Base-by-base conservation (phyloP, 495 filamentous ascomycete genomes). In the Aspergillus affinis region DNA sequence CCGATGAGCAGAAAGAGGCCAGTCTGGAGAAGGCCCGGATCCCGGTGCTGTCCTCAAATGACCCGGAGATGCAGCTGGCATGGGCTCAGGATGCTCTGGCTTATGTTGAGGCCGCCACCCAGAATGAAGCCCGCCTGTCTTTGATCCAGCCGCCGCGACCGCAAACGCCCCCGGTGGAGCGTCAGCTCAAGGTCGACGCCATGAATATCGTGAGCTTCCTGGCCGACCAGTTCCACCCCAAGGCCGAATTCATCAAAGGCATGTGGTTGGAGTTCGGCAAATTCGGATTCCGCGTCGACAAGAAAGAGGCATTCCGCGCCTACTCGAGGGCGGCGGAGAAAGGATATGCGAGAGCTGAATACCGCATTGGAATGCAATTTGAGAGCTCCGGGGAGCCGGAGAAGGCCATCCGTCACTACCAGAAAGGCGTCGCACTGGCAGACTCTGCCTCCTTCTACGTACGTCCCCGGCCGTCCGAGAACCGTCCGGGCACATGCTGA, bases 241-340 rank as follows among this genome's bases (percentile, higher is more conserved):
- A 93, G 68, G 94, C 95, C 6, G 88, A 92, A 63, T 98, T 97
- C 69, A 91, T 98, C 79, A 87, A 86, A 71, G 91, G 90, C 56
- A 97, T 94, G 83, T 98, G 94, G 95, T 81, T 96, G 32, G 94
- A 98, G 72, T 98, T 98, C 77, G 94, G 94, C 59, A 97, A 97
- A 72, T 98, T 97, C 72, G 91, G 90, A 20, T 84, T 85, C 62
- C 86, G 90, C 19, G 78, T 90, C 59, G 93, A 98, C 77, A 97
- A 95, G 74, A 92, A 93, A 65, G 93, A 97, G 73, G 94, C 94
- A 18, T 98, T 93, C 71, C 72, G 86, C 50, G 88, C 86, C 65
- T 98, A 97, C 75, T 84, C 84, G 53, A 80, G 89, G 61, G 89
- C 94, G n/a, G 90, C 92, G 49, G 88, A 95, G 58, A 87, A 88